These are phyloP conservation scores for Botrytis pseudocinerea DNA, from an alignment of 2,329 filamentous ascomycete genomes.

Conservation along the genomic window DNA sequence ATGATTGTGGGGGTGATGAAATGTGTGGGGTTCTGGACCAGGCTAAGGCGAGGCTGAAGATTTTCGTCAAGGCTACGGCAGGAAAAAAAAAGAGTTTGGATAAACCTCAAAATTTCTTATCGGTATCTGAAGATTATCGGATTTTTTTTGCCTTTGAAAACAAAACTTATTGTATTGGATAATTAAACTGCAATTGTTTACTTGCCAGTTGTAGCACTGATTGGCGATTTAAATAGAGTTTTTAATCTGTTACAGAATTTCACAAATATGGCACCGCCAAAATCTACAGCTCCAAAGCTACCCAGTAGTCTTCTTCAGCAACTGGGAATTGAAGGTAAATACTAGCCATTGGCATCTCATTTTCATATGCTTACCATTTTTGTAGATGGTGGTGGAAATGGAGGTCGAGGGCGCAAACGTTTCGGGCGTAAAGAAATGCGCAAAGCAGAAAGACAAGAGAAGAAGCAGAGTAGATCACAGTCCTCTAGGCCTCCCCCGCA, in stretches of 20 bases:
- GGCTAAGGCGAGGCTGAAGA: slow-evolving; percentile 20
- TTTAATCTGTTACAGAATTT: not conserved
- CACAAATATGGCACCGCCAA: slow-evolving; percentile 33
- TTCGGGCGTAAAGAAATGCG: slow-evolving; percentile 40
- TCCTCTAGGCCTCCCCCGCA: slow-evolving; percentile 34
- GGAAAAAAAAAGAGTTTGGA: slow-evolving; percentile 14
- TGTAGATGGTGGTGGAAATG: slow-evolving; percentile 21
- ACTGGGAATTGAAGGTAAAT: slow-evolving; percentile 43
- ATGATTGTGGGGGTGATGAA: slow-evolving; percentile 28
- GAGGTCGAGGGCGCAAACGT: slow-evolving; percentile 31
- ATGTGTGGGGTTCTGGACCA: slow-evolving; percentile 23
- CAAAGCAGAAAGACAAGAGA: slow-evolving; percentile 39
- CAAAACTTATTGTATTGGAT: not conserved
- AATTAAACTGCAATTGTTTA: not conserved
- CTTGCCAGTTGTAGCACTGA: not conserved
- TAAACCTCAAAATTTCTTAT: slow-evolving; percentile 21
- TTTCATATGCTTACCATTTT: slow-evolving; percentile 16
- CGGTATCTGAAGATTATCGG: not conserved
- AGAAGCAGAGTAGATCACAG: slow-evolving; percentile 31
- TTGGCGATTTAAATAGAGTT: not conserved
- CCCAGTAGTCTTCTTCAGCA: slow-evolving; percentile 49
- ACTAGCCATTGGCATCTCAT: not conserved
- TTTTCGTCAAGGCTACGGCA: slow-evolving; percentile 7
- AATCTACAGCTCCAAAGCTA: slow-evolving; percentile 45
- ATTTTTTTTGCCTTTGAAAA: not conserved